phyloP scores from a whole-genome alignment of 2,329 filamentous ascomycete species.

The Fusarium anguioides region DNA sequence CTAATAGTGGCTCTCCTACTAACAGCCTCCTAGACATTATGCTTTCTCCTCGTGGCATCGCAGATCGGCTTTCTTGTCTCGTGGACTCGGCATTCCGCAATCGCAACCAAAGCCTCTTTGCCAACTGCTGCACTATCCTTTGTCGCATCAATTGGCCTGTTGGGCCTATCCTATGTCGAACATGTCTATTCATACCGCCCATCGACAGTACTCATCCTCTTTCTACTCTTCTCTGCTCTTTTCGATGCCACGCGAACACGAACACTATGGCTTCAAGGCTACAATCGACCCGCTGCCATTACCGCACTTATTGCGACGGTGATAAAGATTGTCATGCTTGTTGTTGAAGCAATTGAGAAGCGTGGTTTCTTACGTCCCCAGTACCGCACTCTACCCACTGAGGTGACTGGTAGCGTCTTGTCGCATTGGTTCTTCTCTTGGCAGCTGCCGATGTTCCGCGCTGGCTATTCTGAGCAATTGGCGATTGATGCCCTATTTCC shows the following conservation, averaged over 20 bases:
- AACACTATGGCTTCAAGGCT: slow-evolving; percentile 35
- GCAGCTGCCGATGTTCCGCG: slow-evolving; percentile 23
- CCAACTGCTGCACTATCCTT: slow-evolving; percentile 17
- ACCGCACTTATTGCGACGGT: slow-evolving; percentile 19
- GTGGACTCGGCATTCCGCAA: slow-evolving; percentile 19
- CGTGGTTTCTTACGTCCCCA: slow-evolving; percentile 18
- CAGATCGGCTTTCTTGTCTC: slow-evolving; percentile 24
- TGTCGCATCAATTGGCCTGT: slow-evolving; percentile 17
- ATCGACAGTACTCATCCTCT: slow-evolving; percentile 32
- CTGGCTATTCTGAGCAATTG: slow-evolving; percentile 24
- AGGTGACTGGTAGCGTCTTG: slow-evolving; percentile 22
- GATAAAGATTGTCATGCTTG: slow-evolving; percentile 17
- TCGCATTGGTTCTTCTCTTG: slow-evolving; percentile 35
- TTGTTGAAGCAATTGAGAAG: slow-evolving; percentile 25
- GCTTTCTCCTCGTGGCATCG: slow-evolving; percentile 10
- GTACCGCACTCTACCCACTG: slow-evolving; percentile 15
- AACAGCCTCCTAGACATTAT: slow-evolving; percentile 24
- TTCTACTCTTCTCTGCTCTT: slow-evolving; percentile 22
- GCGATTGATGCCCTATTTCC: slow-evolving; percentile 20
- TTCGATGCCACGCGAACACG: slow-evolving; percentile 26
- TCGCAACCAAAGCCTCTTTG: slow-evolving; percentile 23
- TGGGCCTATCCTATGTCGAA: slow-evolving; percentile 32
- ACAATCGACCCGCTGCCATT: slow-evolving; percentile 10
- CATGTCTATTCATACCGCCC: slow-evolving; percentile 36
- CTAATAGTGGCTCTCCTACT: no score